A percentile compares a stretch with the other conserved stretches of the same genome.
Evolutionary conservation across 768 basidiomycete species (phyloP).

Genomic region (Asterophora lycoperdoides): DNA sequence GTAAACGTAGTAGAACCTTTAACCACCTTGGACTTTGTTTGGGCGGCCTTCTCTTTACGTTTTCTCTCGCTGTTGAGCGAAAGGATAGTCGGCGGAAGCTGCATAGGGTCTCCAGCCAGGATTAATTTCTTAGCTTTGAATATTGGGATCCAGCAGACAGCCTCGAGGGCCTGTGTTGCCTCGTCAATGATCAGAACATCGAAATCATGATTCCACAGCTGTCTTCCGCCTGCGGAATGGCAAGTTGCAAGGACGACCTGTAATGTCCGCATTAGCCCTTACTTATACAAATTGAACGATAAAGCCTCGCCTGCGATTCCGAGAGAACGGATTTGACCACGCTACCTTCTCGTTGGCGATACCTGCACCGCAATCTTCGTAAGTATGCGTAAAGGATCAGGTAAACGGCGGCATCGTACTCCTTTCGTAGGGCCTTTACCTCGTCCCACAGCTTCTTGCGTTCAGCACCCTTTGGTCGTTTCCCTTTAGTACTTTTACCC

Average conservation of each 20-base stretch:
- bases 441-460: conserved; percentile 85
- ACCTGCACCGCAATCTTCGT: conserved; percentile 41
- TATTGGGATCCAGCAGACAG: conserved; percentile 95
- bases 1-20: neutral
- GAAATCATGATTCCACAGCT: conserved; percentile 72
- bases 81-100: conserved; percentile 90
- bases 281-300: neutral
- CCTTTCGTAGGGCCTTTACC: conserved; percentile 82
- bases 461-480: conserved; percentile 64
- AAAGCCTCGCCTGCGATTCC: conserved; percentile 59
- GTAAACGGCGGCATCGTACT: conserved; percentile 46
- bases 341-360: conserved; percentile 82
- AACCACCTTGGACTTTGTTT: neutral
- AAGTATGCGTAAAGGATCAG: neutral
- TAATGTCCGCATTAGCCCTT: neutral
- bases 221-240: conserved; percentile 85
- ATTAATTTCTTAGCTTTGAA: conserved; percentile 88
- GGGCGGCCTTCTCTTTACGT: conserved; percentile 3
- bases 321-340: conserved; percentile 78
- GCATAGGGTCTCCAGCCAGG: conserved; percentile 92
- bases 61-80: conserved; percentile 48
- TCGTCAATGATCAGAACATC: conserved; percentile 97
- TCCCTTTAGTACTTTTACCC: conserved; percentile 71
- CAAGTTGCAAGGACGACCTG: conserved; percentile 91
- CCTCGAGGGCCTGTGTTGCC: conserved; percentile 95